Evolutionary conservation across 73 alveolate species (phyloP), one percentile per base, ranked within the genome.

Genomic region (Tetrahymena thermophila): DNA sequence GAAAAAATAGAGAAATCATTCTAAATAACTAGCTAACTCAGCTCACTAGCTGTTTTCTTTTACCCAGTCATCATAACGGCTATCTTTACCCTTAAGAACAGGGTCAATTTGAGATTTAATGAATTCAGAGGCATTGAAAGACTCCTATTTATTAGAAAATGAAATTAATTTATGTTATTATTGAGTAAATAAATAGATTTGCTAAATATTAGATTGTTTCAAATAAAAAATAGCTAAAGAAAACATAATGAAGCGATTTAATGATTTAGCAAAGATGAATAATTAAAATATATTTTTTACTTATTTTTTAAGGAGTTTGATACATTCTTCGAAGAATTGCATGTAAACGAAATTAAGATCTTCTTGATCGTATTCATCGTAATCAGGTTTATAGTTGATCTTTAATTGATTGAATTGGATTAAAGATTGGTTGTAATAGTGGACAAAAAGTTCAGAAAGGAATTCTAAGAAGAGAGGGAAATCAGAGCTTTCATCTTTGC

Each of bases 381-480:
- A 71, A 7, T 71, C 89, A 71, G 89, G 89, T 11, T 71, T 71
- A 42, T 71, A 71, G 17, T 23, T 13, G 37, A 71, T 71, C 37
- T 71, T 71, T n/a, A 71, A 31, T 71, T 71, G 11, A 34, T 19
- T 71, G 89, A 71, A 71, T 25, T 71, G 17, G 11, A 71, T 31
- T 19, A 28, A 71, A 71, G 40, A n/a, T 71, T 71, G 37, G 7
- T 71, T 71, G 40, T 71, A 71, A 31, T 5, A 17, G 23, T 71
- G 89, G 23, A 71, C 11, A 34, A 71, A 71, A 16, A 71, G 37
- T 71, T 71, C 89, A 31, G 89, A 71, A 71, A 71, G 89, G 89
- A 71, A 71, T 71, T 71, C 89, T 31, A 71, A 71, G 89, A 71
- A 71, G 89, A 71, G 89, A 71, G 89, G 89, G 89, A 71, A 71